Evolutionary conservation across 1,284 basidiomycete genomes (phyloP), one percentile per base, ranked within the genome.

Genomic region (Golubevia pallescens): DNA sequence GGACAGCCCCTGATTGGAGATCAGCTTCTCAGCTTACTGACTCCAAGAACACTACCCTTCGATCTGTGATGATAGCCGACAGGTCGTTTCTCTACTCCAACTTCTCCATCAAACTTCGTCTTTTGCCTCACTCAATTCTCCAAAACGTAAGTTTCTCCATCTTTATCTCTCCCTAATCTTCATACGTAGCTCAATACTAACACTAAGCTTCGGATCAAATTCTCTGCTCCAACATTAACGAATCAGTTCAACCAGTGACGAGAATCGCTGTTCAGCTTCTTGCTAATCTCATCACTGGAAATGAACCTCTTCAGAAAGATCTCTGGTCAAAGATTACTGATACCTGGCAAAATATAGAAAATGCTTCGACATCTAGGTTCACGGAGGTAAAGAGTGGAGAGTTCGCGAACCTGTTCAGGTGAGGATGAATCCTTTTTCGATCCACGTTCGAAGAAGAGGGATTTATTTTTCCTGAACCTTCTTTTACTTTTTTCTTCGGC

Each of bases 241-340:
- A n/a, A n/a, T n/a, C 10, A 14, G 23, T 54, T 4, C 21, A 6
- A 23, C 59, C 66, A 0, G 60, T 75, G 5, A 60, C 63, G 20
- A 65, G 73, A 6, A 56, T 71, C 1, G 67, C 62, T 3, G 68
- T 57, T 7, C 73, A 75, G 58, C 63, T 75, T 62, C 68, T 75
- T 1, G 69, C 71, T 53, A 75, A 75, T 23, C 61, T 73, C 10
- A 65, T 73, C 56, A 75, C 70, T 16, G 38, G 55, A 1, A 75
- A 75, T n/a, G 48, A 55, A 13, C 28, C 52, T 0, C 61, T 67
- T 2, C 73, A 75, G 24, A n/a, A 42, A 1, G 21, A 24, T 2
- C 55, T 75, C n/a, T 73, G 70, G 73, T 54, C 59, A 1, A 59
- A 62, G 32, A 61, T 69, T 16, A 64, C 73, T 52, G 55, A 16